Conservation (phyloP, 2,329 filamentous ascomycete genomes). For the Rugonectria rugulosa region DNA sequence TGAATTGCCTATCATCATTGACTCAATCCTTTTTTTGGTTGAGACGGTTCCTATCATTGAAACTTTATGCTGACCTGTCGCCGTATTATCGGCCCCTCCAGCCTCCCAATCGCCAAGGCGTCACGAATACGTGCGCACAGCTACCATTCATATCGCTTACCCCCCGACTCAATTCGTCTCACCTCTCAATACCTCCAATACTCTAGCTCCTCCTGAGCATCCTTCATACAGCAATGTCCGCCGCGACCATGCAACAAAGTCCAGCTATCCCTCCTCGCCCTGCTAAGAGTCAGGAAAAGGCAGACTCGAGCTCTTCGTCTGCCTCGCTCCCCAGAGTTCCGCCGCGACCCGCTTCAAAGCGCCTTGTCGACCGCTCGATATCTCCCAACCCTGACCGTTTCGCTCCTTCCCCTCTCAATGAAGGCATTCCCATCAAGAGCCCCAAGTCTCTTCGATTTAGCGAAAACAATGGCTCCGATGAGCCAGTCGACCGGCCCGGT, state of each 20-base stretch:
- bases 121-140: slow-evolving; percentile 6
- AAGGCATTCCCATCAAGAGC: slow-evolving; percentile 63
- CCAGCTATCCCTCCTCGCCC: slow-evolving; percentile 67
- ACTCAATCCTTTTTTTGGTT: slow-evolving; percentile 10
- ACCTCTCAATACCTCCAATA: slow-evolving; percentile 8
- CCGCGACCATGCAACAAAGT: slow-evolving; percentile 57
- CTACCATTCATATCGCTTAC: slow-evolving; percentile 23
- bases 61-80: slow-evolving; percentile 37
- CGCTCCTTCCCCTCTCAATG: slow-evolving; percentile 86
- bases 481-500: slow-evolving; percentile 67
- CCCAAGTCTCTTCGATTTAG: slow-evolving; percentile 46
- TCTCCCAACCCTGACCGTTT: slow-evolving; percentile 82
- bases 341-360: slow-evolving; percentile 76
- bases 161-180: slow-evolving; percentile 15
- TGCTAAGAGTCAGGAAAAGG: slow-evolving; percentile 57
- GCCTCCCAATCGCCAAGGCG: slow-evolving; percentile 22
- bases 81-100: slow-evolving; percentile 30
- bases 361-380: slow-evolving; percentile 73
- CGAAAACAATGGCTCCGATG: slow-evolving; percentile 46
- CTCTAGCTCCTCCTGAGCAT: slow-evolving; percentile 28
- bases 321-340: slow-evolving; percentile 72
- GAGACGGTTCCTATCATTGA: slow-evolving; percentile 19
- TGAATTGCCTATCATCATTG: slow-evolving; percentile 8
- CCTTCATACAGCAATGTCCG: slow-evolving; percentile 52
- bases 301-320: slow-evolving; percentile 41